Evolutionary conservation across 306 rosid species (phyloP), one percentile per base, ranked within the genome.

Genomic region (Prosopis cineraria): DNA sequence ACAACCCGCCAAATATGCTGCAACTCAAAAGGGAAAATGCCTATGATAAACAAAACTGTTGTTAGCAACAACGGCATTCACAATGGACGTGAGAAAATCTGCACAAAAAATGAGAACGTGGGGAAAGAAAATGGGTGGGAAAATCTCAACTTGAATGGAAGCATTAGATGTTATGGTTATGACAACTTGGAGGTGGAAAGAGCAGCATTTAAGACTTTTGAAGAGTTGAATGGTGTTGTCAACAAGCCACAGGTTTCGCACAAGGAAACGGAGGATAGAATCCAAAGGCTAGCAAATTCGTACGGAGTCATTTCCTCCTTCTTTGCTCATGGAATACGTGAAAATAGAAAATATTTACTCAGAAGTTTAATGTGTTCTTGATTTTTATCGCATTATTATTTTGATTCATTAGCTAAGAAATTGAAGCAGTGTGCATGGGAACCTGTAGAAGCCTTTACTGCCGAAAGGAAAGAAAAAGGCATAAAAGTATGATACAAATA

Each of bases 231-330:
- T 68, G 85, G 73, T 40, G 70, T 82, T 59, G 77, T 88, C 80
- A 80, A 68, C 74, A 88, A 73, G 79, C 71, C 83, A 17, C 91
- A 87, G 22, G 86, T 89, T 89, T 86, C 98, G 29, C 89, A 84
- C 64, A 85, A 74, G 85, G 97, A 84, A 75, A 84, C 89, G 97
- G 98, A 95, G 82, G 97, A 89, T 88, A 90, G 88, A 84, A 87
- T 95, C 70, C 90, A 88, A 82, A 88, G 70, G 89, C 90, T 95
- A 47, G 93, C 97, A 68, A 87, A 84, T 47, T 75, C 73, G 98
- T 95, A 86, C 80, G 93, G 79, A 24, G 29, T 45, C 66, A 12
- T 30, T 66, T 41, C 62, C 70, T 82, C 67, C 48, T 67, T 83
- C 74, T 72, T 22, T 82, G 80, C 72, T 31, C 81, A 22, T 77